Percentiles rank a stretch among this genome's conserved stretches.
These are phyloP conservation scores for Setaria viridis DNA, from an alignment of 202 grass and related monocot species.

Conservation along the genomic window DNA sequence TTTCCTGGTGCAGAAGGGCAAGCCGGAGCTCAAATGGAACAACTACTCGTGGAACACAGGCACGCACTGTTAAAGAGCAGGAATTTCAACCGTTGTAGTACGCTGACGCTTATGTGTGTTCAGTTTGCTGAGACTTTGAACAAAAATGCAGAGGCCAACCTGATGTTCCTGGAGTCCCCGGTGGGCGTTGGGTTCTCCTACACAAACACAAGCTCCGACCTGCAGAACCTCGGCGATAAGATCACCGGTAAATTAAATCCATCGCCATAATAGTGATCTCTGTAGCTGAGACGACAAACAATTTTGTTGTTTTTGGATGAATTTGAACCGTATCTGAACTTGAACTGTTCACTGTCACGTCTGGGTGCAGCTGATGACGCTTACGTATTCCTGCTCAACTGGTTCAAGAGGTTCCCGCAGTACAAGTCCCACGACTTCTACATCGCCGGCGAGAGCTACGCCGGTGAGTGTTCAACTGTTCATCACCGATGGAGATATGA, in stretches of 20 bases:
- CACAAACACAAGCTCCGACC: conserved; percentile 92
- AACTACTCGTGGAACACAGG: conserved; percentile 81
- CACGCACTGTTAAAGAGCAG: not conserved
- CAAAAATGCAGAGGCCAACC: conserved; percentile 77
- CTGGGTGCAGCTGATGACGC: conserved; percentile 69
- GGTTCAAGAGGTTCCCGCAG: conserved; percentile 97
- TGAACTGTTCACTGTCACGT: not conserved
- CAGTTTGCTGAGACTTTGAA: not conserved
- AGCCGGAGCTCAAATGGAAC: conserved; percentile 69
- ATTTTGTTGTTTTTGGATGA: not conserved
- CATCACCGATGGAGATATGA: not conserved
- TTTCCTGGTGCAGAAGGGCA: conserved; percentile 79
- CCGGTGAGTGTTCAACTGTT: conserved; percentile 53
- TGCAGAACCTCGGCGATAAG: conserved; percentile 73
- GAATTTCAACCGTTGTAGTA: not conserved
- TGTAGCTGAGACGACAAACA: not conserved
- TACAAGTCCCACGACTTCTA: conserved; percentile 88
- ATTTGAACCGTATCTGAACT: not conserved
- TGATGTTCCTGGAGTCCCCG: conserved; percentile 93
- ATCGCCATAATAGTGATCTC: conserved; percentile 2
- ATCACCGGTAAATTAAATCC: conserved; percentile 75
- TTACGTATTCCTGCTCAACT: conserved; percentile 89
- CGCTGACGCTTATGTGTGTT: not conserved
- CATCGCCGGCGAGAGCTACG: conserved; percentile 94
- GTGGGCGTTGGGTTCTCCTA: conserved; percentile 98